Base-by-base conservation (phyloP, 352 stramenopile species). In the Phytophthora meadii region DNA sequence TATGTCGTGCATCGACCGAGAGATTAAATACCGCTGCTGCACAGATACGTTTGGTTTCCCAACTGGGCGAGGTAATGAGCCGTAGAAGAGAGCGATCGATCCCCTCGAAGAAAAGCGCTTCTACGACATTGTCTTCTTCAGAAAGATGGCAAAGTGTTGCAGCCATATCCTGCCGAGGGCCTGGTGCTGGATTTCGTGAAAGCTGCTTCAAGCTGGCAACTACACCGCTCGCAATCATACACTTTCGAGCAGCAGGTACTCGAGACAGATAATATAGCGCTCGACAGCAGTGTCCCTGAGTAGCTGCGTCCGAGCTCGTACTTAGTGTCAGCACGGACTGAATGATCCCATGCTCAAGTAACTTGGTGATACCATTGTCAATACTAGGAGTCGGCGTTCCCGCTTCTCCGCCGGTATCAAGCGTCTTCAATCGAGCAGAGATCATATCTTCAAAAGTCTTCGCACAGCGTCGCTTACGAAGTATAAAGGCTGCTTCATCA, bases 361-460 rank as follows among this genome's bases (percentile, higher is more conserved):
- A 49, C 46, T 70, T 72, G 15, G 60, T 44, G 17, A 92, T 72
- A 5, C 61, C 68, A 45, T 39, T 63, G 1, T 51, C 63, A 15
- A 55, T 8, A 7, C 28, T 37, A 22, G 41, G 51, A 51, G 41
- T 69, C 57, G n/a, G 15, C n/a, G 24, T 3, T 54, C 42, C 64
- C 46, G 12, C 3, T 24, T 67, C n/a, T 30, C 12, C 24, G 3
- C 45, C 10, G 11, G 24, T 22, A 34, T 61, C 42, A 10, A 49
- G 46, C 5, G 61, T 53, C 17, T 60, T 62, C 28, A 88, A 37
- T 6, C 81, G 80, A 11, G 68, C 71, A 17, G 70, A 57, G 40
- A 94, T 87, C 82, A 94, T 92, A 17, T 89, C 74, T 54, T 90
- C 83, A 55, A 94, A 94, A 0, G 85, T 92, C 25, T 85, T 84